Conservation (phyloP, 345 rosid genomes). For the Pseudoturritis turrita region DNA sequence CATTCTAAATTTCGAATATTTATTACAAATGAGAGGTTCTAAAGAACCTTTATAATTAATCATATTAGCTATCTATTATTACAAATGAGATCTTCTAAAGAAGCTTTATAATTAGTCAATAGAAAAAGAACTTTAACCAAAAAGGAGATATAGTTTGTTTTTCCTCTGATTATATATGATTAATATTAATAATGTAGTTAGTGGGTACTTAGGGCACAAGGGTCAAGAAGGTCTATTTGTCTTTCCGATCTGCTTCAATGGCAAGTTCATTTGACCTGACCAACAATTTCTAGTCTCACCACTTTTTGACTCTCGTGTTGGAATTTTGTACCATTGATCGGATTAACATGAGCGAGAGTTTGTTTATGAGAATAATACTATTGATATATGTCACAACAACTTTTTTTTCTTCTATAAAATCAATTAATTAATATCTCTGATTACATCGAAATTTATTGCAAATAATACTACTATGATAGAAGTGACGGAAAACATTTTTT, state of each 20-base stretch:
- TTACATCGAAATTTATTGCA: background rate
- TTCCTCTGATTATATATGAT: background rate
- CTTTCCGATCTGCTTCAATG: constrained; percentile 18
- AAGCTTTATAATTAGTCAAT: constrained; percentile 7
- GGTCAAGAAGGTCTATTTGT: constrained; percentile 22
- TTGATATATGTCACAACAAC: background rate
- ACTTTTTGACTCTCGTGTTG: constrained; percentile 18
- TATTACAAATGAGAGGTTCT: no score
- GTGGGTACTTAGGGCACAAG: constrained; percentile 27
- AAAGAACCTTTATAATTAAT: no score
- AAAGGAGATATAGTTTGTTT: background rate
- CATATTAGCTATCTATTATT: no score
- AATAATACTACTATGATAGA: background rate
- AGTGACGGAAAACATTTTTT: background rate
- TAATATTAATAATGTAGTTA: background rate
- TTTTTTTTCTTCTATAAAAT: background rate
- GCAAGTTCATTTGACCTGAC: constrained; percentile 26
- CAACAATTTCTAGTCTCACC: constrained; percentile 2
- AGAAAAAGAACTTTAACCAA: background rate
- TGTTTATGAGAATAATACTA: background rate
- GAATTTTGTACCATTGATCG: background rate
- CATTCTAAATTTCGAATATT: no score
- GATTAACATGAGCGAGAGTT: background rate
- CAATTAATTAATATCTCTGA: background rate
- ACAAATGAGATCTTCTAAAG: background rate